Evolutionary conservation across 106 monocot genomes (phyloP).

Genomic region (Posidonia australis): DNA sequence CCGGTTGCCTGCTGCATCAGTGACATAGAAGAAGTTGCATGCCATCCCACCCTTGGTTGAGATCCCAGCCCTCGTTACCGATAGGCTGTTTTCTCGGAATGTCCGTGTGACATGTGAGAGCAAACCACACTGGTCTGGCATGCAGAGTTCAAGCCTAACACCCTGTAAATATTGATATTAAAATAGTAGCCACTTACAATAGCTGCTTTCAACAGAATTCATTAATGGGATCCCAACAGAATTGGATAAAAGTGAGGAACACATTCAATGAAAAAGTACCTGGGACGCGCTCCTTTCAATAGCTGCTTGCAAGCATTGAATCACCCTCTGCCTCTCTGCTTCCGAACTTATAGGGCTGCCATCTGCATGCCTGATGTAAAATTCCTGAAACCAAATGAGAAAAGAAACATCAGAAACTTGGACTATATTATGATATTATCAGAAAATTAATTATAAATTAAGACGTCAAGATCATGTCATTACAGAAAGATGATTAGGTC

Average conservation of each 20-base stretch:
- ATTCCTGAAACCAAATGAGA: slow-evolving; percentile 34
- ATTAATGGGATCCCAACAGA: too few relatives aligned
- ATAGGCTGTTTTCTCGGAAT: slow-evolving; percentile 84
- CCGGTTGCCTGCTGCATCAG: slow-evolving; percentile 47
- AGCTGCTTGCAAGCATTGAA: slow-evolving; percentile 76
- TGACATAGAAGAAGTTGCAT: slow-evolving; percentile 69
- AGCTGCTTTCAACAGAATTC: too few relatives aligned
- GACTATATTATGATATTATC: neutral
- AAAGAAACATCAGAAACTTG: neutral
- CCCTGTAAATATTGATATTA: slow-evolving; percentile 45
- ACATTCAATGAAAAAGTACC: slow-evolving; percentile 20
- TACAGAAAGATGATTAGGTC: too few relatives aligned
- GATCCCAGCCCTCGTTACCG: slow-evolving; percentile 59
- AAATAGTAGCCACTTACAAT: too few relatives aligned
- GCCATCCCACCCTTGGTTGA: slow-evolving; percentile 46
- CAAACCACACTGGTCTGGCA: slow-evolving; percentile 43
- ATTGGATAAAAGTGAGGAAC: neutral
- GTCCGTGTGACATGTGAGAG: slow-evolving; percentile 74
- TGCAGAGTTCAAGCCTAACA: slow-evolving; percentile 55
- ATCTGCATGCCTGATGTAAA: slow-evolving; percentile 74
- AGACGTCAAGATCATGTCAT: too few relatives aligned
- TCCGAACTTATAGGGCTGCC: slow-evolving; percentile 83
- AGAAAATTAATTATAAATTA: too few relatives aligned
- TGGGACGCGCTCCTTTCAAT: slow-evolving; percentile 63
- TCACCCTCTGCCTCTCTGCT: slow-evolving; percentile 72